These are phyloP conservation scores for Vitis hybrid DNA, from an alignment of 177 flowering plant species.

Conservation along the genomic window DNA sequence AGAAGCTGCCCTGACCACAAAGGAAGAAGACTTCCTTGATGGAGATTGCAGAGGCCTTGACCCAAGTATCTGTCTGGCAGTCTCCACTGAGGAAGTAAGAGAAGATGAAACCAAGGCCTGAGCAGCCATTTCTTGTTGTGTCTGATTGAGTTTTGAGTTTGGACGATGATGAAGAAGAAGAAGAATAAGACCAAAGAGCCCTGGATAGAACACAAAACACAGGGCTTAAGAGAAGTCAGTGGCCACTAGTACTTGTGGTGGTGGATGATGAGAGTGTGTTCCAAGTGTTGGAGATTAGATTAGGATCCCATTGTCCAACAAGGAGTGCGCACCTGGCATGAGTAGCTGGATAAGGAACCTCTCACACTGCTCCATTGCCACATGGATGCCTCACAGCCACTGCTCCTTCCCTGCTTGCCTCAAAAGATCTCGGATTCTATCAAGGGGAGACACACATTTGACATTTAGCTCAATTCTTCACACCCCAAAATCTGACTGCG, in stretches of 20 bases:
- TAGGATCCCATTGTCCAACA: constrained; percentile 32
- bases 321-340: constrained; percentile 23
- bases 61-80: constrained; percentile 57
- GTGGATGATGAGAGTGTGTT: constrained; percentile 7
- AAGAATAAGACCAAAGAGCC: too few species aligned
- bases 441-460: too few species aligned
- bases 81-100: constrained; percentile 59
- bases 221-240: neutral
- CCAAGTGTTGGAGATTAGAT: constrained; percentile 20
- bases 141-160: neutral
- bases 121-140: constrained; percentile 51
- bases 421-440: too few species aligned
- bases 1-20: constrained; percentile 74
- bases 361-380: too few species aligned
- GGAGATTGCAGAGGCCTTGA: constrained; percentile 38
- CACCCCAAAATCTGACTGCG: too few species aligned
- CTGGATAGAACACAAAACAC: neutral
- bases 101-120: constrained; percentile 80
- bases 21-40: constrained; percentile 53
- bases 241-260: constrained; percentile 1
- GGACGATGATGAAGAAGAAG: neutral
- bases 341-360: constrained; percentile 18
- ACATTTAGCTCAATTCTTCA: too few species aligned
- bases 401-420: too few species aligned
- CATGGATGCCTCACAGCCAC: too few species aligned